Percentiles rank a stretch among this genome's conserved stretches.
Conservation (phyloP, 2,329 filamentous ascomycete genomes). For the Eurotiales sp. region DNA sequence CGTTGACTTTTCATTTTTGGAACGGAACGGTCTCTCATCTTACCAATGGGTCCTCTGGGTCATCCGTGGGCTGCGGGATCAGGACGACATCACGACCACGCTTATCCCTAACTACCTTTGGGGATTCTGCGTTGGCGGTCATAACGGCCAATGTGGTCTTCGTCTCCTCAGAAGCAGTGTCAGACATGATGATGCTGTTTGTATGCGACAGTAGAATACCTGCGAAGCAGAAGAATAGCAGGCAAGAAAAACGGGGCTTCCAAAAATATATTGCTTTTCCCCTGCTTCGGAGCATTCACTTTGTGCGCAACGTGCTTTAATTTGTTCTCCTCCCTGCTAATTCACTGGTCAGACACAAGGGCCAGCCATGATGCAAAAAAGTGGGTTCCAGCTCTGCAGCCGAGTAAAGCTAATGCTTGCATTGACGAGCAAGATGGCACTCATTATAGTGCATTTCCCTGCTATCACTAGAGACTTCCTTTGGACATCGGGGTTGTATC, state of each 20-base stretch:
- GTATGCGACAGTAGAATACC: background rate
- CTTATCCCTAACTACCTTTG: constrained; percentile 6
- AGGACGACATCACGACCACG: constrained; percentile 8
- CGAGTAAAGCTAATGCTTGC: background rate
- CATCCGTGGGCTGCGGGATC: constrained; percentile 6
- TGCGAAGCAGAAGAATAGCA: background rate
- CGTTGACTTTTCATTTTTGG: background rate
- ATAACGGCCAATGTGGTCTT: constrained; percentile 4
- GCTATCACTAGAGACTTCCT: no score
- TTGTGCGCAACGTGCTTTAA: background rate
- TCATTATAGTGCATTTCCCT: no score
- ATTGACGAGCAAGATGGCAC: background rate
- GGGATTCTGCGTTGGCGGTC: background rate
- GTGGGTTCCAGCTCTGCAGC: background rate
- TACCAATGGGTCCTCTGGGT: constrained; percentile 12
- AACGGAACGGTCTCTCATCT: background rate
- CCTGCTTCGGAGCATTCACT: no score
- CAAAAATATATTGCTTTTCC: no score
- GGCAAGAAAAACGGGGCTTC: constrained; percentile 1
- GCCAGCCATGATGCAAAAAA: background rate
- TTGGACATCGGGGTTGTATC: no score
- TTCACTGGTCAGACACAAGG: background rate
- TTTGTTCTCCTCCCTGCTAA: background rate
- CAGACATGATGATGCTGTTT: constrained; percentile 2
- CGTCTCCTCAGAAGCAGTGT: constrained; percentile 2